Evolutionary conservation across 176 grass and related monocot species (phyloP).

Genomic region (Saccharum spontaneum): DNA sequence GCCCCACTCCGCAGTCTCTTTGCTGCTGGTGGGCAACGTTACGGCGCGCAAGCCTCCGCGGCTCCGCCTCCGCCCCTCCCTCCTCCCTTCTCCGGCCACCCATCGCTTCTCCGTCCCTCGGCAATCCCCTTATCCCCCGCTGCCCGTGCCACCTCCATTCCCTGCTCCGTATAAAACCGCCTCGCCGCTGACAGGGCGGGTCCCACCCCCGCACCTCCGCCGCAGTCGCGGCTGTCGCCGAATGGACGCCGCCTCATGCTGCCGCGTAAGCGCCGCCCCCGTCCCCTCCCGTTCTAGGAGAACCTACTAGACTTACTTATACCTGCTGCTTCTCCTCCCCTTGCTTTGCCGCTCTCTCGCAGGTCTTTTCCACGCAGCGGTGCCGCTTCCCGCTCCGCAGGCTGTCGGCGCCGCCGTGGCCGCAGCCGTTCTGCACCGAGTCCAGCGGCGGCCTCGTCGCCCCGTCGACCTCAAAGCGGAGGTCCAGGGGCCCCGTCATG

Average conservation of each 20-base stretch:
- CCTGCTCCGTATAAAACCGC: conserved; percentile 18
- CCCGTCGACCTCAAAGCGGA: conserved; percentile 54
- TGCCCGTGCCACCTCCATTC: conserved; percentile 1
- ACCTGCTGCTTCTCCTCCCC: neutral
- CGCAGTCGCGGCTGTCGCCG: conserved; percentile 12
- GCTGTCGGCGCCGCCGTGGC: conserved; percentile 24
- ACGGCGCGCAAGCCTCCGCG: neutral
- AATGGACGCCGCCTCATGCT: conserved; percentile 78
- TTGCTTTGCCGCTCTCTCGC: neutral
- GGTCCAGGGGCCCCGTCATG: conserved; percentile 85
- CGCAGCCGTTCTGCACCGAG: conserved; percentile 41
- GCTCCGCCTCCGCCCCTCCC: neutral
- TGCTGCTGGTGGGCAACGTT: neutral
- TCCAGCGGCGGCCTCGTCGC: conserved; percentile 19
- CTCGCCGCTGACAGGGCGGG: conserved; percentile 24
- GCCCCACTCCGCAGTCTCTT: conserved; percentile 9
- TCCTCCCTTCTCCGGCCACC: neutral
- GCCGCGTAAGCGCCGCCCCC: conserved; percentile 35
- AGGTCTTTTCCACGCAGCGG: conserved; percentile 55
- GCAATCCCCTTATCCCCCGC: conserved; percentile 56
- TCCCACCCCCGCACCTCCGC: neutral
- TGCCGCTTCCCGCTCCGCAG: conserved; percentile 52
- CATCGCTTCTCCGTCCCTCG: neutral
- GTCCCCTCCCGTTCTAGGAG: neutral
- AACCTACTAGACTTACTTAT: neutral